Base-by-base conservation (phyloP, 2,329 filamentous ascomycete genomes). In the Alternaria postmessia region DNA sequence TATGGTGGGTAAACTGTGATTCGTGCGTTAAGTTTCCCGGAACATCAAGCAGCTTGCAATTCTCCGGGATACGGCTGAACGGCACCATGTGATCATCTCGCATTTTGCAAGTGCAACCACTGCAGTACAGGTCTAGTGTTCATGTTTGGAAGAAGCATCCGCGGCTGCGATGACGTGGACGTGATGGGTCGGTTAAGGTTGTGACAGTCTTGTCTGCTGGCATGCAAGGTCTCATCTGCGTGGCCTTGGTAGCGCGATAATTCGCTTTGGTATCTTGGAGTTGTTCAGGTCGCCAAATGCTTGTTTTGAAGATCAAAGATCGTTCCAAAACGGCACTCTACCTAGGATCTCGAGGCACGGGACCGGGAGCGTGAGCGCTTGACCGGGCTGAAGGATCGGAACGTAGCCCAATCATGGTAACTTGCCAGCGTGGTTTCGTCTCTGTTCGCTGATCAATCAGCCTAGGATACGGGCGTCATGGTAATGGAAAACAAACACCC, bases 1-100 rank as follows among this genome's bases (percentile, higher is more conserved):
- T 65, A 57, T 54, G 49, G n/a, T 53, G 56, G 59, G 30, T 64
- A 67, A 63, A 62, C 28, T n/a, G 53, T 60, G 53, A 65, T 64
- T 65, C 51, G 63, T 46, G 32, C 36, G 38, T 32, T 38, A 32
- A 28, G 43, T 53, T 54, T 44, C 42, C 46, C 49, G 41, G 55
- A 47, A 36, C 49, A 34, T 48, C 26, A 54, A 36, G 22, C 30
- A 36, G 20, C 20, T 39, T 62, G 18, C 14, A 61, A 63, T 57
- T 63, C 60, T 63, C 56, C 55, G 62, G 34, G 26, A 32, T 51
- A 41, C 20, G 51, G 46, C 34, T n/a, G 51, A 48, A 26, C 42
- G n/a, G 34, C 42, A 41, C 57, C 52, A 30, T 57, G 53, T 59
- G 54, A 42, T 52, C 51, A 43, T 43, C 28, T 48, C 26, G 32